phyloP scores from a whole-genome alignment of 495 filamentous ascomycete species.

The Parachaetomium inaequale region DNA sequence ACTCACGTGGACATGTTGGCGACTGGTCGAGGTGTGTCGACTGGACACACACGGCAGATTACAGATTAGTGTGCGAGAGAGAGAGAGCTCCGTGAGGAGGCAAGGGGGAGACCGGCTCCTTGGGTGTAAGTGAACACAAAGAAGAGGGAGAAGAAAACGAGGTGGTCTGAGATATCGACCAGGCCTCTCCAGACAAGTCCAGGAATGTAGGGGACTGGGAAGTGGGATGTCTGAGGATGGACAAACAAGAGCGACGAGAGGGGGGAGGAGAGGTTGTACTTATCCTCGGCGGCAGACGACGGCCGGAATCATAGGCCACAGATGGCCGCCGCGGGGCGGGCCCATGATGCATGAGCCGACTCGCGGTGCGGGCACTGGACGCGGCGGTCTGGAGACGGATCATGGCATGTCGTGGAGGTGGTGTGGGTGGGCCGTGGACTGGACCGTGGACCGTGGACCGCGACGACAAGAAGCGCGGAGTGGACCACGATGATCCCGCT shows the following conservation, averaged over 20 bases:
- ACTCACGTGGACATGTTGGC: constrained; percentile 53
- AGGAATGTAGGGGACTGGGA: constrained; percentile 18
- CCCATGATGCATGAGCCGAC: constrained; percentile 34
- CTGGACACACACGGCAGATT: constrained; percentile 36
- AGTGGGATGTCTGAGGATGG: constrained; percentile 32
- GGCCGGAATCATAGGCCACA: constrained; percentile 35
- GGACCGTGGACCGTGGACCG: constrained; percentile 23
- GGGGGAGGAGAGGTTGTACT: constrained; percentile 33
- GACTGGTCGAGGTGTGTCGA: constrained; percentile 32
- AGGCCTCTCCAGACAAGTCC: constrained; percentile 31
- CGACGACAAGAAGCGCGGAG: constrained; percentile 12
- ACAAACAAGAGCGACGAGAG: constrained; percentile 32
- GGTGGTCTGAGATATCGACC: constrained; percentile 16
- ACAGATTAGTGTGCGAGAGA: constrained; percentile 33
- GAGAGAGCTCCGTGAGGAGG: constrained; percentile 15
- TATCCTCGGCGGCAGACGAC: constrained; percentile 32
- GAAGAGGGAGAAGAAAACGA: constrained; percentile 25
- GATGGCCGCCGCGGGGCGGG: constrained; percentile 35
- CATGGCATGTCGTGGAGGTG: constrained; percentile 8
- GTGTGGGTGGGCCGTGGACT: not conserved
- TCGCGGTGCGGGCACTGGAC: constrained; percentile 22
- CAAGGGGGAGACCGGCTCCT: constrained; percentile 44
- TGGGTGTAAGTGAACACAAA: constrained; percentile 21
- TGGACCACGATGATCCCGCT: constrained; percentile 15
- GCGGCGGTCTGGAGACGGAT: constrained; percentile 20